These are phyloP conservation scores for Raddia distichophylla DNA, from an alignment of 176 grass and related monocot species.

Conservation along the genomic window DNA sequence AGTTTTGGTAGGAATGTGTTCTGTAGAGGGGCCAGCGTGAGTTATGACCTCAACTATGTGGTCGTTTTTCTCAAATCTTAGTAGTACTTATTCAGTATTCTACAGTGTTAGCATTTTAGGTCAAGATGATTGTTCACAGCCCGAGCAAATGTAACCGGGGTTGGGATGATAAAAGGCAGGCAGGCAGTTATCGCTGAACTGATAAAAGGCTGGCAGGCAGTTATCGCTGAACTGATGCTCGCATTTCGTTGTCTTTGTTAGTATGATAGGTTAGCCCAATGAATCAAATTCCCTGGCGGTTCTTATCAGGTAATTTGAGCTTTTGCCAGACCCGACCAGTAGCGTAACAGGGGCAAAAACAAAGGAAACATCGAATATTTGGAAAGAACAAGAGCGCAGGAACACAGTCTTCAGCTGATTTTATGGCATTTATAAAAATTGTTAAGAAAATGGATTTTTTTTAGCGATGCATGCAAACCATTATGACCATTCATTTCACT, in stretches of 20 bases:
- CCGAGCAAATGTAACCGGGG: not conserved
- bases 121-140: not conserved
- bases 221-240: not conserved
- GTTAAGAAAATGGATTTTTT: too few relatives aligned
- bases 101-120: not conserved
- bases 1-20: constrained; percentile 19
- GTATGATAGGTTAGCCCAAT: not conserved
- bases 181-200: not conserved
- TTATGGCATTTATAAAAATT: too few relatives aligned
- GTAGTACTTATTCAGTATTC: not conserved
- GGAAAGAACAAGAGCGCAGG: not conserved
- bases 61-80: not conserved
- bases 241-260: not conserved
- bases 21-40: too few relatives aligned
- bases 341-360: too few relatives aligned
- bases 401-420: not conserved
- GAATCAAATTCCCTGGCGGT: too few relatives aligned
- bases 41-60: not conserved
- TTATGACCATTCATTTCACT: too few relatives aligned
- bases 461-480: too few relatives aligned
- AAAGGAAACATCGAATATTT: not conserved
- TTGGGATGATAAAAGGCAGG: not conserved
- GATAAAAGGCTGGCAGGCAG: not conserved
- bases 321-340: too few relatives aligned
- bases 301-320: too few relatives aligned